These are phyloP conservation scores for Ophiocordyceps camponoti-rufipedis DNA, from an alignment of 2,329 filamentous ascomycete genomes.

Conservation along the genomic window DNA sequence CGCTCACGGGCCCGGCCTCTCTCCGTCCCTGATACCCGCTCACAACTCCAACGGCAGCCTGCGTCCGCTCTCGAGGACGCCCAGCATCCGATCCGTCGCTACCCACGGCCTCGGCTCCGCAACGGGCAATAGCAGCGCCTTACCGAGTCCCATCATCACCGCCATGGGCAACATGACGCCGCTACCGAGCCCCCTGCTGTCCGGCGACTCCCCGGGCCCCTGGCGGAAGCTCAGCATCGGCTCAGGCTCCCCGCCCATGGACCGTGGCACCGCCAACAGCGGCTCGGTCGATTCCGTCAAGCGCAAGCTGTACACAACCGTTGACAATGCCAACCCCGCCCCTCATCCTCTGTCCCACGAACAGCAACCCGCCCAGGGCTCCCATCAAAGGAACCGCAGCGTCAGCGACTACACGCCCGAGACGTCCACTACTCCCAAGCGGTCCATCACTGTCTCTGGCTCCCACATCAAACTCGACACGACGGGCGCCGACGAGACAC, in stretches of 20 bases:
- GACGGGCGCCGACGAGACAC: conserved; percentile 22
- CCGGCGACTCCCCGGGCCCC: conserved; percentile 45
- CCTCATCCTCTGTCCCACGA: conserved; percentile 11
- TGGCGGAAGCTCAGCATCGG: conserved; percentile 37
- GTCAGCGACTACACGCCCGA: conserved; percentile 79
- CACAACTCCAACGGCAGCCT: conserved; percentile 17
- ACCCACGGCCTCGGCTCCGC: conserved; percentile 27
- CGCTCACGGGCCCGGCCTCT: conserved; percentile 9
- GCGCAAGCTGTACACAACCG: conserved; percentile 32
- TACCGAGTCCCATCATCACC: conserved; percentile 56
- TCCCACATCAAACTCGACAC: conserved; percentile 26
- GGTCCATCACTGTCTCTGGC: conserved; percentile 57
- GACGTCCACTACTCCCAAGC: conserved; percentile 44
- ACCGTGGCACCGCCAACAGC: conserved; percentile 25
- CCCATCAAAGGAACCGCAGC: conserved; percentile 56
- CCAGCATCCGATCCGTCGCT: conserved; percentile 40
- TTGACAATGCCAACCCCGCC: conserved; percentile 11
- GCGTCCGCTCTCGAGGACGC: conserved; percentile 37
- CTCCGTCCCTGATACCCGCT: conserved; percentile 11
- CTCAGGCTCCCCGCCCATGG: conserved; percentile 22
- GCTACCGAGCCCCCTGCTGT: conserved; percentile 55
- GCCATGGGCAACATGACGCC: conserved; percentile 67
- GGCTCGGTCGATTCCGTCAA: conserved; percentile 37
- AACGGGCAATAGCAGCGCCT: conserved; percentile 44
- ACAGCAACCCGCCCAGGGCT: conserved; percentile 5